A percentile compares a stretch with the other conserved stretches of the same genome.
phyloP scores from a whole-genome alignment of 2,329 filamentous ascomycete species.

The Fusarium sp. region DNA sequence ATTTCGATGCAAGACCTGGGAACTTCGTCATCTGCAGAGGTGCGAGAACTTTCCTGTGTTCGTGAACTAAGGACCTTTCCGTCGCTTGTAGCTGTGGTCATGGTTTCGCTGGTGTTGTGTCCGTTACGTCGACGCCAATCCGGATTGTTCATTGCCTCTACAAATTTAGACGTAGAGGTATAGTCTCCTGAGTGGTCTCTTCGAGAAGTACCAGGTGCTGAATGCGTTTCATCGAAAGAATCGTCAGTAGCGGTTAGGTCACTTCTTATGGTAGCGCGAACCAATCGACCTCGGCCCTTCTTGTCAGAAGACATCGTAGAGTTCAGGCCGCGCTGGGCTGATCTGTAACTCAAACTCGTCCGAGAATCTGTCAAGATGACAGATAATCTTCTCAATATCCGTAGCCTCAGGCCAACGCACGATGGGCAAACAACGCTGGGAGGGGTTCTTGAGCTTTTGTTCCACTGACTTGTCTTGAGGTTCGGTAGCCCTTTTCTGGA shows the following conservation, averaged over 20 bases:
- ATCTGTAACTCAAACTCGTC: background rate
- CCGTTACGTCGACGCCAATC: constrained; percentile 47
- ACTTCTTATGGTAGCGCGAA: constrained; percentile 7
- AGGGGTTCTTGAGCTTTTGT: background rate
- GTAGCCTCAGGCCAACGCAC: background rate
- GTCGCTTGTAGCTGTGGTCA: constrained; percentile 4
- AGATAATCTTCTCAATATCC: background rate
- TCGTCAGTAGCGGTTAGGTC: constrained; percentile 15
- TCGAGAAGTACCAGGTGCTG: constrained; percentile 2
- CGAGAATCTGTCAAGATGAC: background rate
- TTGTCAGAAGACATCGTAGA: constrained; percentile 22
- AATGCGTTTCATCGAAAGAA: constrained; percentile 23
- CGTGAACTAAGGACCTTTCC: background rate
- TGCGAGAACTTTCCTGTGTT: background rate
- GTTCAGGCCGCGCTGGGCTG: background rate
- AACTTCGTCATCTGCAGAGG: background rate
- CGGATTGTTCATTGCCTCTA: constrained; percentile 49
- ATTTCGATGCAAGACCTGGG: background rate
- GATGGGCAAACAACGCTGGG: background rate
- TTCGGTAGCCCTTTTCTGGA: too few species aligned
- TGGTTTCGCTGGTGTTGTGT: constrained; percentile 10
- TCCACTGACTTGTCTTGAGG: too few species aligned
- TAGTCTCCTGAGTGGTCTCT: constrained; percentile 35
- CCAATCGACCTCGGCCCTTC: constrained; percentile 10
- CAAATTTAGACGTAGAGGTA: constrained; percentile 35